phyloP scores from a whole-genome alignment of 768 basidiomycete genomes.

The Auricularia sp. region DNA sequence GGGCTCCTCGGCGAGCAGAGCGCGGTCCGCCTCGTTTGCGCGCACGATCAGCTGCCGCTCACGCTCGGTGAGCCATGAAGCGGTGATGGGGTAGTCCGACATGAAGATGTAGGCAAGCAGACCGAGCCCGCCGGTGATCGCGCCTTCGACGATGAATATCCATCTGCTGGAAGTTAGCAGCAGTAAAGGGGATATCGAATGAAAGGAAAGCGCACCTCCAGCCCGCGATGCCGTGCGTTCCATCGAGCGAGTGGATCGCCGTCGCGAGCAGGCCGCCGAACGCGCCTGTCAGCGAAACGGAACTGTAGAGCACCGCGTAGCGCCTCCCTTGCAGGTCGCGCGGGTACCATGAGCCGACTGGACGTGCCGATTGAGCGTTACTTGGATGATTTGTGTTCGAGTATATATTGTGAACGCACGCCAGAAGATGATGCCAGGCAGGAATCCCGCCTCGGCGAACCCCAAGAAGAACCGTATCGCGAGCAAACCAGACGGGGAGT shows the following conservation, averaged over 20 bases:
- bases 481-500: constrained; percentile 14
- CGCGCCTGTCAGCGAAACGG: constrained; percentile 23
- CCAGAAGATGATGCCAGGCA: background rate
- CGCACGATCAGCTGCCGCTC: constrained; percentile 22
- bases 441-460: constrained; percentile 28
- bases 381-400: constrained; percentile 4
- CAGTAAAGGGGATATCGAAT: background rate
- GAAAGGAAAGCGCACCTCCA: constrained; percentile 1
- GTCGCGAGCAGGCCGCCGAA: constrained; percentile 27
- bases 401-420: background rate
- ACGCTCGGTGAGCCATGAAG: constrained; percentile 32
- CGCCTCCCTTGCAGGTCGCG: constrained; percentile 8
- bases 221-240: constrained; percentile 10
- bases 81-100: constrained; percentile 42
- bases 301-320: constrained; percentile 11
- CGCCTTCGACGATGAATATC: constrained; percentile 11
- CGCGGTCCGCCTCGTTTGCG: constrained; percentile 14
- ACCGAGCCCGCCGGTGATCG: constrained; percentile 21
- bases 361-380: too few relatives aligned
- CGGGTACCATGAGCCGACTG: constrained; percentile 21
- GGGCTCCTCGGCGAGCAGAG: constrained; percentile 10
- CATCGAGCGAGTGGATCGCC: constrained; percentile 23
- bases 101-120: constrained; percentile 25
- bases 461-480: constrained; percentile 28
- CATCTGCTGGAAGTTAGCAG: constrained; percentile 10